Conservation (phyloP, 768 basidiomycete species). For the Pleurotus citrinopileatus region DNA sequence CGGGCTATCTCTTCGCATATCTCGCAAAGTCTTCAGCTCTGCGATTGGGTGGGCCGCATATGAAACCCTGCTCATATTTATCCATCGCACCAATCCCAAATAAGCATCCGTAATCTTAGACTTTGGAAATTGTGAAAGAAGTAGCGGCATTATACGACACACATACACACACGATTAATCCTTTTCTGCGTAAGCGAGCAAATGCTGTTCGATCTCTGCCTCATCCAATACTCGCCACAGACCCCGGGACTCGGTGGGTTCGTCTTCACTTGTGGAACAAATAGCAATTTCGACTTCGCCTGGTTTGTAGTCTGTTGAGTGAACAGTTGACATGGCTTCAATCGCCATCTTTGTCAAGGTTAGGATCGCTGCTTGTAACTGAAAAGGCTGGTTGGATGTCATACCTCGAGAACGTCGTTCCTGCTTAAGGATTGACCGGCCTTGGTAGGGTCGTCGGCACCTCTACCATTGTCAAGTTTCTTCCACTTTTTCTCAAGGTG, state of each 20-base stretch:
- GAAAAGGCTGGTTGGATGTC: slow-evolving; percentile 19
- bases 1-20: slow-evolving; percentile 77
- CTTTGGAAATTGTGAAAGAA: too few relatives aligned
- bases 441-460: slow-evolving; percentile 73
- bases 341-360: slow-evolving; percentile 75
- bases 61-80: slow-evolving; percentile 69
- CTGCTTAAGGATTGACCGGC: slow-evolving; percentile 74
- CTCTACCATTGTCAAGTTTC: slow-evolving; percentile 76
- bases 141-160: neutral
- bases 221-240: slow-evolving; percentile 79
- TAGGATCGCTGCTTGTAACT: slow-evolving; percentile 8
- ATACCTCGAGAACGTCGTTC: slow-evolving; percentile 86
- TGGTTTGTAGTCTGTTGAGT: slow-evolving; percentile 94
- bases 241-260: slow-evolving; percentile 68
- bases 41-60: slow-evolving; percentile 92
- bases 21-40: slow-evolving; percentile 85
- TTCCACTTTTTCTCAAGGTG: slow-evolving; percentile 99
- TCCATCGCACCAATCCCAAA: slow-evolving; percentile 29
- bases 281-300: slow-evolving; percentile 96
- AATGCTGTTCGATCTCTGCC: slow-evolving; percentile 72
- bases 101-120: neutral
- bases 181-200: slow-evolving; percentile 88
- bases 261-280: slow-evolving; percentile 73
- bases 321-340: slow-evolving; percentile 90
- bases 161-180: slow-evolving; percentile 49